Percentiles rank a stretch among this genome's conserved stretches.
Evolutionary conservation across 305 asterid genomes (phyloP).

Genomic region (Fraxinus sp.): DNA sequence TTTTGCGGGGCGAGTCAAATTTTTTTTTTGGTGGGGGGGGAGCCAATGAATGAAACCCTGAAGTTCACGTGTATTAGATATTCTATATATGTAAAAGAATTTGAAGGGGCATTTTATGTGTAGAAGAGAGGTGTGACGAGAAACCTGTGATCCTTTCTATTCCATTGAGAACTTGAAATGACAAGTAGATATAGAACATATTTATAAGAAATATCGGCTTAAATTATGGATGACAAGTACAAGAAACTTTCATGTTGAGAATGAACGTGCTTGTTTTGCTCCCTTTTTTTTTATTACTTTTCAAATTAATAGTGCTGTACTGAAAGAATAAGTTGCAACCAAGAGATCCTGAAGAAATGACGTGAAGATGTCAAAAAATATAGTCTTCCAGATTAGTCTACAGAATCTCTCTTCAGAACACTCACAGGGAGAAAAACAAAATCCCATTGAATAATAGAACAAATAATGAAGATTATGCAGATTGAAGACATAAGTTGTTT

Average conservation of each 20-base stretch:
- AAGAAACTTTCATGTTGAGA: neutral
- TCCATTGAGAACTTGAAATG: neutral
- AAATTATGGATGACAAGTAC: neutral
- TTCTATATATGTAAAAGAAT: too few relatives aligned
- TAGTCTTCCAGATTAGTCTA: neutral
- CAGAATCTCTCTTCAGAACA: neutral
- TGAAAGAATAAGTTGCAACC: neutral
- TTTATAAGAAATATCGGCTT: neutral
- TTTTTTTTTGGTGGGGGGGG: too few relatives aligned
- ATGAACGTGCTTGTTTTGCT: neutral
- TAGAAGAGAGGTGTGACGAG: neutral
- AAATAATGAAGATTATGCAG: neutral
- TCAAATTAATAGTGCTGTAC: neutral
- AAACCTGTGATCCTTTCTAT: neutral
- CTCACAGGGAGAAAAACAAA: neutral
- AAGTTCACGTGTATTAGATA: neutral
- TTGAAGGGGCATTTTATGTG: neutral
- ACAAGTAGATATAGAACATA: too few relatives aligned
- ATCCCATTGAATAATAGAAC: neutral
- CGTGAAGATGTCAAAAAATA: neutral
- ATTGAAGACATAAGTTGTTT: neutral
- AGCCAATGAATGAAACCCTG: neutral
- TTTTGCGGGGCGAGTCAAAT: too few relatives aligned
- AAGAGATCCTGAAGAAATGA: neutral
- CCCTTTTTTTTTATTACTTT: neutral